Evolutionary conservation across 257 asterid genomes (phyloP), one percentile per base, ranked within the genome.

Genomic region (Mitragyna speciosa): DNA sequence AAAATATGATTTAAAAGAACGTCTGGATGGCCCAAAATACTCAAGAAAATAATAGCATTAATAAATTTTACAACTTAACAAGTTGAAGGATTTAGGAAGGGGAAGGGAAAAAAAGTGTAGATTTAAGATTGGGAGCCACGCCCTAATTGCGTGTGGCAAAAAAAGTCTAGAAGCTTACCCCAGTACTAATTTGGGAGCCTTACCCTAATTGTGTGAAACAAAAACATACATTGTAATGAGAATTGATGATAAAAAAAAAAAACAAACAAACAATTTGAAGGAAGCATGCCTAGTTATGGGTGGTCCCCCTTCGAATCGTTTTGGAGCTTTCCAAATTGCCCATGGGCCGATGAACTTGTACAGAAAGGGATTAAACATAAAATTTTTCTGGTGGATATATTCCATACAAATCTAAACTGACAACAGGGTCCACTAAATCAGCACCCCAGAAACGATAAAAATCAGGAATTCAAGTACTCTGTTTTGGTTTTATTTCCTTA

Each of bases 371-470:
- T 39, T 47, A 58, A 22, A 75, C 78, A 12, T 39, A 56, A 36
- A 47, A 59, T 15, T 77, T 77, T 39, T 52, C 39, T 66, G 12
- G 80, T 77, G 58, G 45, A 69, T 78, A 51, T n/a, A 52, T 65
- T 67, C 59, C 31, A 36, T 16, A 52, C 16, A 52, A 16, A 78
- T 20, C 33, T 22, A 78, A 69, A 69, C 58, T 41, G 56, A 67
- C 39, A n/a, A n/a, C 39, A n/a, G 45, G 81, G 81, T 70, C 81
- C 76, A 78, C 81, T 69, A 78, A 78, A 78, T 78, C 81, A 54
- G 70, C 28, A 69, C 7, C 19, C 70, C 5, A 28, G 70, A 70
- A 41, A 56, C 16, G 71, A 41, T 70, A 70, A 56, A 28, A 70
- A 4, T 54, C 36, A 15, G 61, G 47, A 65, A 78, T 33, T 68